Conservation (phyloP, 2,329 filamentous ascomycete genomes). For the Chaetomium strumarium region DNA sequence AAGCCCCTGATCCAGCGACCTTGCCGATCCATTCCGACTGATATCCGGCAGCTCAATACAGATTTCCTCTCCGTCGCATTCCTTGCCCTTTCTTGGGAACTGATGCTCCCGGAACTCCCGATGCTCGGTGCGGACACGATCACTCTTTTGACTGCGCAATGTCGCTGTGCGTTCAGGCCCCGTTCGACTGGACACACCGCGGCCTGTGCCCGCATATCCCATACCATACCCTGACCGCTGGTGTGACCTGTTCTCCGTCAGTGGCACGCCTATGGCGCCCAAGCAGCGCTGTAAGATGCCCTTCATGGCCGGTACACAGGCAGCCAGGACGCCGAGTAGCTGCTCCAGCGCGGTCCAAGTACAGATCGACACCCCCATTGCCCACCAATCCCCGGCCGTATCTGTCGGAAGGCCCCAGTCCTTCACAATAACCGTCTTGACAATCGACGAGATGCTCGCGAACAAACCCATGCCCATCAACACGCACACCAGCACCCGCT, state of each 20-base stretch:
- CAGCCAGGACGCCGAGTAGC: slow-evolving; percentile 20
- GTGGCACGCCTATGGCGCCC: slow-evolving; percentile 17
- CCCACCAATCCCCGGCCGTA: slow-evolving; percentile 12
- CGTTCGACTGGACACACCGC: background rate
- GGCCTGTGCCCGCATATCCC: background rate
- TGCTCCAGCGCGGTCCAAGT: slow-evolving; percentile 23
- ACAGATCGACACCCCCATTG: slow-evolving; percentile 19
- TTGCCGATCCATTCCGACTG: slow-evolving; percentile 8
- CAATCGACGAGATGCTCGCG: slow-evolving; percentile 18
- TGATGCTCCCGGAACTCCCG: background rate
- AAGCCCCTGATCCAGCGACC: background rate
- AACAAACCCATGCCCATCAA: slow-evolving; percentile 25
- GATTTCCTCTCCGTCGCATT: slow-evolving; percentile 17
- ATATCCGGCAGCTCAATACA: slow-evolving; percentile 16
- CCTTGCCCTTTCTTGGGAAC: slow-evolving; percentile 8
- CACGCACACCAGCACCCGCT: slow-evolving; percentile 22
- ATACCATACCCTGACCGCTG: slow-evolving; percentile 14
- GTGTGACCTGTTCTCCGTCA: slow-evolving; percentile 13
- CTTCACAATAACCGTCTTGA: slow-evolving; percentile 22
- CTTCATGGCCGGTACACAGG: slow-evolving; percentile 24
- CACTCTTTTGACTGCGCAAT: slow-evolving; percentile 1
- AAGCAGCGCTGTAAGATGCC: slow-evolving; percentile 18
- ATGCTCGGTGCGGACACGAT: background rate
- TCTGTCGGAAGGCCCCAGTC: slow-evolving; percentile 11
- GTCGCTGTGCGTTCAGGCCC: background rate